Base-by-base conservation (phyloP, 73 alveolate genomes). In the Symbiodinium natans region DNA sequence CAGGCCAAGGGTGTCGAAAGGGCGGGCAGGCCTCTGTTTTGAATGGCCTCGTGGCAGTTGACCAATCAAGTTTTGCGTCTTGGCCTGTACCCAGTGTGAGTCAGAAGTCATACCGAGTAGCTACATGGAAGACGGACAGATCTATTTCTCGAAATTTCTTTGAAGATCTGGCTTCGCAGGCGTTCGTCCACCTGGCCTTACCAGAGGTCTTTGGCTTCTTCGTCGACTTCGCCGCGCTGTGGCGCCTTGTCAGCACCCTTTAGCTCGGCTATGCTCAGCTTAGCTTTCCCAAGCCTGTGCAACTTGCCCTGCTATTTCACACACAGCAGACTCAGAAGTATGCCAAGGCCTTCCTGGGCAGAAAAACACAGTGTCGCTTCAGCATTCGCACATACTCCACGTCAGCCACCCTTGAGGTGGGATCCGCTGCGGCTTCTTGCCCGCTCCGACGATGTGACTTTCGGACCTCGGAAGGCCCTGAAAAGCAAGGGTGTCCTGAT, bases 121-220 rank as follows among this genome's bases (percentile, higher is more conserved):
- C n/a, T n/a, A n/a, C n/a, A 48, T 48, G 63, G 63, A 48, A 48
- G 8, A 8, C 63, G 23, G 8, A 8, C 17, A 48, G 63, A 48
- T 17, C 8, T 48, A 17, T 8, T 48, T 48, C 63, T 48, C 17
- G 63, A 17, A 8, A 10, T 48, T 48, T 8, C 63, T 13, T 46
- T 46, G 59, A 46, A 46, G 59, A 46, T 13, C 59, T 6, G 13
- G 59, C 59, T 46, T 6, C 40, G 84, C 54, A 88, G 95, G 95
- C 95, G 39, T 88, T 63, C 77, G 95, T 88, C 36, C 95, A 88
- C 71, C 42, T 88, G 43, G 75, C 95, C 33, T 29, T 88, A 46
- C 95, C 95, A n/a, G 95, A 88, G 46, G 95, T 88, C 73, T 88
- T 88, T 73, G 77, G 63, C 85, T 88, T 88, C 74, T 88, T 88